Evolutionary conservation across 805 yeast genomes (phyloP).

Genomic region (Sugiyamaella valdiviana): DNA sequence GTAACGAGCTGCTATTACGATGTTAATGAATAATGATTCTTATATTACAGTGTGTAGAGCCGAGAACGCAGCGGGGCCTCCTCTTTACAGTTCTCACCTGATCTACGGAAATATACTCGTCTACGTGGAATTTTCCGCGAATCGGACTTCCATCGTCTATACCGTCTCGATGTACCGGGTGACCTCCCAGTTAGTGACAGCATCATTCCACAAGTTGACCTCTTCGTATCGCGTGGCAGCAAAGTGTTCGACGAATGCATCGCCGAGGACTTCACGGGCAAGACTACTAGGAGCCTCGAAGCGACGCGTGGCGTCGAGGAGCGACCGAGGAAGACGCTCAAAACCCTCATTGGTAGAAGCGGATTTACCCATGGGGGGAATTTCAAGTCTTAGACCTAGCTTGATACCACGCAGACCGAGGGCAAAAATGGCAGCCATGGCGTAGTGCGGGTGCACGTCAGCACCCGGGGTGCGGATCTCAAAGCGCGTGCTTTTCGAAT

Average conservation of each 20-base stretch:
- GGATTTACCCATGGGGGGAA: constrained; percentile 28
- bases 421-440: constrained; percentile 31
- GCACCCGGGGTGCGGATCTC: constrained; percentile 35
- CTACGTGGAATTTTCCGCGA: too few species aligned
- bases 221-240: constrained; percentile 30
- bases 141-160: neutral
- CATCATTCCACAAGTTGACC: constrained; percentile 25
- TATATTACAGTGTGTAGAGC: too few species aligned
- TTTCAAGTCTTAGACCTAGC: constrained; percentile 20
- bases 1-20: neutral
- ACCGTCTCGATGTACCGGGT: constrained; percentile 30
- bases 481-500: constrained; percentile 27
- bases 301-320: constrained; percentile 24
- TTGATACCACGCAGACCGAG: constrained; percentile 30
- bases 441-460: constrained; percentile 33
- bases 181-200: constrained; percentile 34
- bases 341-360: constrained; percentile 18
- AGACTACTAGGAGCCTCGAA: constrained; percentile 24
- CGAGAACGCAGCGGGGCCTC: too few species aligned
- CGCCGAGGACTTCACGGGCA: constrained; percentile 36
- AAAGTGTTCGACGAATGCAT: constrained; percentile 31
- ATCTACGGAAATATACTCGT: too few species aligned
- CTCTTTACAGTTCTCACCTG: too few species aligned
- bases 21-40: neutral
- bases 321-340: constrained; percentile 25